Conservation (phyloP, 2,329 filamentous ascomycete genomes). For the Aspergillus awamori region DNA sequence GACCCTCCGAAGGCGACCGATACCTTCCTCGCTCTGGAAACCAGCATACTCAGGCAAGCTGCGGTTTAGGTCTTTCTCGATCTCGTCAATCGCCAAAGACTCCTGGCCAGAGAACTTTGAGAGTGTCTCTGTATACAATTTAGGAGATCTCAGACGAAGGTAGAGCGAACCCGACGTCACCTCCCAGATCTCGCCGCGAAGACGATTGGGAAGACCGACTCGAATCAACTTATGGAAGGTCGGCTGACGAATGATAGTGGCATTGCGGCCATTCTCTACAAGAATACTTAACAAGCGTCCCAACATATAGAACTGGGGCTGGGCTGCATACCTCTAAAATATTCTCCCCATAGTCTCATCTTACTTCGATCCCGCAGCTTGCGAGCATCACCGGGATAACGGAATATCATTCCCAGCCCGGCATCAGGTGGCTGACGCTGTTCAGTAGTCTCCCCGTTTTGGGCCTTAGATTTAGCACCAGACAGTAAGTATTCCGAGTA, state of each 20-base stretch:
- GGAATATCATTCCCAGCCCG: constrained; percentile 87
- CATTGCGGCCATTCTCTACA: constrained; percentile 85
- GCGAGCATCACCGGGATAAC: constrained; percentile 91
- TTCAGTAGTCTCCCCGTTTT: constrained; percentile 56
- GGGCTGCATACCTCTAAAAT: constrained; percentile 63
- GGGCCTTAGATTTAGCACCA: constrained; percentile 44
- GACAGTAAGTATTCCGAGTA: constrained; percentile 84
- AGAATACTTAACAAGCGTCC: constrained; percentile 15
- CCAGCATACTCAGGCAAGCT: constrained; percentile 96
- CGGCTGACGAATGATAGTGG: constrained; percentile 88
- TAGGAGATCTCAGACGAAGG: constrained; percentile 81
- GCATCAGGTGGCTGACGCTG: constrained; percentile 74
- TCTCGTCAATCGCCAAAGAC: constrained; percentile 96
- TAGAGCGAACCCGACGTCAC: constrained; percentile 89
- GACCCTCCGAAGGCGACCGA: constrained; percentile 83
- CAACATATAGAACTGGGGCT: neutral
- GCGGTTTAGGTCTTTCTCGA: constrained; percentile 96
- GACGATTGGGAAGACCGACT: constrained; percentile 88
- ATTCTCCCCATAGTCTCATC: constrained; percentile 97
- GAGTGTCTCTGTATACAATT: constrained; percentile 80
- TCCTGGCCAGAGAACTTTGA: constrained; percentile 80
- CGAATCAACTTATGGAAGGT: constrained; percentile 98
- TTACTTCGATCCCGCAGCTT: constrained; percentile 94
- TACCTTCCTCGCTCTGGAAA: constrained; percentile 95
- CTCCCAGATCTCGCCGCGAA: constrained; percentile 96